Percentiles rank a stretch among this genome's conserved stretches.
phyloP scores from a whole-genome alignment of 2,329 filamentous ascomycete species.

The Xylaria sp. region DNA sequence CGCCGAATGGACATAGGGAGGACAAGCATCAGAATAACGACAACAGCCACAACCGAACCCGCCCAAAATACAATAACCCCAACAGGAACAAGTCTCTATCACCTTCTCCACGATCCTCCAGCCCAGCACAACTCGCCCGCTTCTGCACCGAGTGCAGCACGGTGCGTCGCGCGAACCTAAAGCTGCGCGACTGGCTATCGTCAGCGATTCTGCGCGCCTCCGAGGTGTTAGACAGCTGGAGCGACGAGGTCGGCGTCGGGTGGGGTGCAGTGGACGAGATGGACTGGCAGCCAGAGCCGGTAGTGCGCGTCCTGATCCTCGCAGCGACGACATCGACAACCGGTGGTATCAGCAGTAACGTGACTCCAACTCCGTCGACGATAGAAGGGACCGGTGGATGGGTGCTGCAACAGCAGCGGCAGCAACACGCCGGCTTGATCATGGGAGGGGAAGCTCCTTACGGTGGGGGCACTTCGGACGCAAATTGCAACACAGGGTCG shows the following conservation, averaged over 20 bases:
- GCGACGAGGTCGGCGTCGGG: slow-evolving; percentile 43
- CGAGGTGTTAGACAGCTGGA: slow-evolving; percentile 38
- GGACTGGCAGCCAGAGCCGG: slow-evolving; percentile 50
- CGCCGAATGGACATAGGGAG: not conserved
- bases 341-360: not conserved
- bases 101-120: not conserved
- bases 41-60: not conserved
- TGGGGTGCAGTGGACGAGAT: slow-evolving; percentile 44
- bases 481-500: not conserved
- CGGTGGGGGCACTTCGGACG: not conserved
- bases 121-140: not conserved
- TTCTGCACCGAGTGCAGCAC: slow-evolving; percentile 45
- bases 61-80: not conserved
- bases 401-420: not conserved
- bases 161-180: slow-evolving; percentile 45
- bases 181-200: slow-evolving; percentile 40
- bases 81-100: not conserved
- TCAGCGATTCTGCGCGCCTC: slow-evolving; percentile 19
- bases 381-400: not conserved
- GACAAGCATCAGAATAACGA: not conserved
- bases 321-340: slow-evolving; percentile 18
- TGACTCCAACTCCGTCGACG: not conserved
- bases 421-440: slow-evolving; percentile 8
- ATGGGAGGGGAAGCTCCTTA: not conserved
- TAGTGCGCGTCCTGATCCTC: slow-evolving; percentile 42